Evolutionary conservation across 768 basidiomycete genomes (phyloP).

Genomic region (Suillus placidus): DNA sequence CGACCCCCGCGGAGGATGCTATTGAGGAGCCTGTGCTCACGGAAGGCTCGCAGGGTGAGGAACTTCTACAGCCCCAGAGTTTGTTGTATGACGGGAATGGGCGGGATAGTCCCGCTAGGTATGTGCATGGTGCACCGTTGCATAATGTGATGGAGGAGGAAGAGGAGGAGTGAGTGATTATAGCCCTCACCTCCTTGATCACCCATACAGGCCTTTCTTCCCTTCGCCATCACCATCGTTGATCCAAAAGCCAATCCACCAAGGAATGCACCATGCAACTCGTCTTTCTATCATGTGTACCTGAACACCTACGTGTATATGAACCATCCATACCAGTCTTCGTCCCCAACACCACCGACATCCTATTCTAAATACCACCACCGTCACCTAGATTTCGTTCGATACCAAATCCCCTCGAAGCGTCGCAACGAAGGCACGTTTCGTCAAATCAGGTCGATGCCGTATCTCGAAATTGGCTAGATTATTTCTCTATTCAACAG

Average conservation of each 20-base stretch:
- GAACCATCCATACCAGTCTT: not conserved
- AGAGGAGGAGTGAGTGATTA: slow-evolving; percentile 53
- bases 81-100: slow-evolving; percentile 50
- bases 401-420: slow-evolving; percentile 8
- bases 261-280: not conserved
- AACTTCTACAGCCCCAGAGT: slow-evolving; percentile 36
- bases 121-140: slow-evolving; percentile 82
- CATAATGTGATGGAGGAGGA: slow-evolving; percentile 87
- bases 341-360: slow-evolving; percentile 3
- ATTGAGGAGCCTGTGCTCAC: slow-evolving; percentile 26
- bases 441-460: not conserved
- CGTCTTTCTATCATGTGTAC: not conserved
- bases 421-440: not conserved
- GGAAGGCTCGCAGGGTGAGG: not conserved
- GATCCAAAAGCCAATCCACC: not conserved
- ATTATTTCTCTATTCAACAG: slow-evolving; percentile 6
- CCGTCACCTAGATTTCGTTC: slow-evolving; percentile 3
- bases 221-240: not conserved
- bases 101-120: slow-evolving; percentile 67
- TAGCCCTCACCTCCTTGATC: not conserved
- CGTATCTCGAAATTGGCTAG: slow-evolving; percentile 1
- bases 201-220: not conserved
- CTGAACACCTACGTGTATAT: slow-evolving; percentile 2
- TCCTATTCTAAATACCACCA: slow-evolving; percentile 8
- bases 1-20: slow-evolving; percentile 29